Percentiles rank a stretch among this genome's conserved stretches.
Conservation (phyloP, 148 eudicot species). For the Heliamphora exappendiculata region DNA sequence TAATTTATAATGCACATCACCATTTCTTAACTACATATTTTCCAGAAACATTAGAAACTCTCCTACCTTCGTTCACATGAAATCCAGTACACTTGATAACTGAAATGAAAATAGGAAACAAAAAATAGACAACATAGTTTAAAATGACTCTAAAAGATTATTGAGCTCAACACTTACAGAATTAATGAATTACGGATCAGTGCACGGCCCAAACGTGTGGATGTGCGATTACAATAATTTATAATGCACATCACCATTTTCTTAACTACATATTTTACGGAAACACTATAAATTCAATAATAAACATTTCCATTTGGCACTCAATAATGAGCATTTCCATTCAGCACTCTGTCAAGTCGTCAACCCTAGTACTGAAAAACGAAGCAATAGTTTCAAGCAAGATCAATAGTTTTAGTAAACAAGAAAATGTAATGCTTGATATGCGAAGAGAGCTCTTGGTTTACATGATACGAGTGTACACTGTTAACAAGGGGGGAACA, state of each 20-base stretch:
- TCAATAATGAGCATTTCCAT: neutral
- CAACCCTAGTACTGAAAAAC: neutral
- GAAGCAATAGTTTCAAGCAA: neutral
- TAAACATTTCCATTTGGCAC: neutral
- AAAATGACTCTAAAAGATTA: neutral
- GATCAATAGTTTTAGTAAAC: neutral
- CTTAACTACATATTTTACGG: neutral
- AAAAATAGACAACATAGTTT: neutral
- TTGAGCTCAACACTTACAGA: neutral
- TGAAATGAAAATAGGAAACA: slow-evolving; percentile 29
- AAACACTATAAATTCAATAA: neutral
- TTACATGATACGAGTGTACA: neutral
- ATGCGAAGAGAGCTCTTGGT: neutral
- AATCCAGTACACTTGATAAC: slow-evolving; percentile 88
- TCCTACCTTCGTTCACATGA: slow-evolving; percentile 39
- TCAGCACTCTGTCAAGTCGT: neutral
- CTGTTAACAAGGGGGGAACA: neutral
- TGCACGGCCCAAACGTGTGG: neutral
- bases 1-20: neutral
- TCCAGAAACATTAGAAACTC: neutral
- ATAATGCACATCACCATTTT: neutral
- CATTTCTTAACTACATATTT: neutral
- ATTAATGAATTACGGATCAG: neutral
- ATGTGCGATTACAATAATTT: neutral
- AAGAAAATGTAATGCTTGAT: neutral